Evolutionary conservation across 2,329 filamentous ascomycete genomes (phyloP), one percentile per base, ranked within the genome.

Genomic region (Arthroderma sp.): DNA sequence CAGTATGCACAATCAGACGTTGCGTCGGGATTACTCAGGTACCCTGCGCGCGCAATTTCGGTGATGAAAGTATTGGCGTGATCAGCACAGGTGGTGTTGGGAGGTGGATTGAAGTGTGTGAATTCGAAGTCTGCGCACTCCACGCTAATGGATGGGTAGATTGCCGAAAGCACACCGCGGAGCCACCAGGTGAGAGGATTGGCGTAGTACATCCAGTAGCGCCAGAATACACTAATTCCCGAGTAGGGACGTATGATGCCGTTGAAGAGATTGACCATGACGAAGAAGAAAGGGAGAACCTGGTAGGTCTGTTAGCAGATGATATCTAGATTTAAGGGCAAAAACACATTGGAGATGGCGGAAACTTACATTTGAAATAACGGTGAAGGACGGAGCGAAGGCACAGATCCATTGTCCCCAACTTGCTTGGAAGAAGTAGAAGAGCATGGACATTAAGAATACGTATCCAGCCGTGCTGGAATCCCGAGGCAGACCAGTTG

Each of bases 341-440:
- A n/a, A 22, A 22, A 22, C 15, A 22, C 15, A 22, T 22, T 22
- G 15, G 15, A 22, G 15, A 22, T 22, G 15, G 15, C 15, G 15
- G 15, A 22, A 22, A 22, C 15, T 22, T 22, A 22, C 61, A 56
- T 88, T 86, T 37, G 77, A 78, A 51, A 88, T 85, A 50, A 86
- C 81, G 0, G 82, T 85, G 64, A 86, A 86, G 36, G 72, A 80
- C 0, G 84, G 83, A 0, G 84, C 82, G 61, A 87, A 87, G 0
- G 85, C 84, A 50, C 80, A 83, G 53, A 91, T 85, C 83, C 83
- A 89, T 59, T 87, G 84, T 15, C 82, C 85, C 83, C 80, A 88
- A 52, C 71, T 78, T 30, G 73, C 74, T 59, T 80, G 75, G 70
- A 87, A 88, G 5, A 88, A 61, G 67, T 79, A 85, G 66, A 87